A percentile compares a stretch with the other conserved stretches of the same genome.
Conservation (phyloP, 78 protist genomes). For the Cavenderia fasciculata region DNA sequence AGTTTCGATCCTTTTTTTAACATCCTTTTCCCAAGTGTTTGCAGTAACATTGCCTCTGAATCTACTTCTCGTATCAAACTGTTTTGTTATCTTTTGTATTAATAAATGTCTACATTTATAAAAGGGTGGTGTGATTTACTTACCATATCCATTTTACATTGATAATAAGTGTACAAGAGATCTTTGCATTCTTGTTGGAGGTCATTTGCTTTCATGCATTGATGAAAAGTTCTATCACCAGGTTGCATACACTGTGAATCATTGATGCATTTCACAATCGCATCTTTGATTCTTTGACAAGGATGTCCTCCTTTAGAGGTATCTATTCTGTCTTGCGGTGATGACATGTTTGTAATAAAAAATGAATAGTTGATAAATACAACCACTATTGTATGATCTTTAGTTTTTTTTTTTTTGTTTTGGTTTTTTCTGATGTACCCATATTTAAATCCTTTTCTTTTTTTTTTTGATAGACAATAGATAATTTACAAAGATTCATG, state of each 20-base stretch:
- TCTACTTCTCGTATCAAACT: constrained; percentile 73
- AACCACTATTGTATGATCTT: neutral
- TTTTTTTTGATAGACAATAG: neutral
- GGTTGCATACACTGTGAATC: constrained; percentile 34
- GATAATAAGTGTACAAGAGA: constrained; percentile 29
- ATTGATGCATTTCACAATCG: constrained; percentile 38
- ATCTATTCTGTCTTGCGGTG: too few relatives aligned
- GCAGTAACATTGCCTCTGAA: constrained; percentile 77
- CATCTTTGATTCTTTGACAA: constrained; percentile 45
- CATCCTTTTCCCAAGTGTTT: constrained; percentile 43
- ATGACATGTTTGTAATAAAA: neutral
- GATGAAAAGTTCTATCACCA: constrained; percentile 63
- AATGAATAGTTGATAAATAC: neutral
- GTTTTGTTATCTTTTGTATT: neutral
- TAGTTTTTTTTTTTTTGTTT: neutral
- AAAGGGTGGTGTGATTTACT: neutral
- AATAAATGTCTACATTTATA: neutral
- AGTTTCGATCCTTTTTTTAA: neutral
- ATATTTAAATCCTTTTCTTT: neutral
- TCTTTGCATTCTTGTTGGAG: constrained; percentile 41
- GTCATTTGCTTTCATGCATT: constrained; percentile 50
- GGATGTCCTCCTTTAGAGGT: too few relatives aligned
- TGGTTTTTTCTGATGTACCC: neutral
- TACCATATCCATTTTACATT: constrained; percentile 74
- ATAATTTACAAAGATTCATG: too few relatives aligned